Conservation (phyloP, 208 protist species). For the Leishmania mexicana region DNA sequence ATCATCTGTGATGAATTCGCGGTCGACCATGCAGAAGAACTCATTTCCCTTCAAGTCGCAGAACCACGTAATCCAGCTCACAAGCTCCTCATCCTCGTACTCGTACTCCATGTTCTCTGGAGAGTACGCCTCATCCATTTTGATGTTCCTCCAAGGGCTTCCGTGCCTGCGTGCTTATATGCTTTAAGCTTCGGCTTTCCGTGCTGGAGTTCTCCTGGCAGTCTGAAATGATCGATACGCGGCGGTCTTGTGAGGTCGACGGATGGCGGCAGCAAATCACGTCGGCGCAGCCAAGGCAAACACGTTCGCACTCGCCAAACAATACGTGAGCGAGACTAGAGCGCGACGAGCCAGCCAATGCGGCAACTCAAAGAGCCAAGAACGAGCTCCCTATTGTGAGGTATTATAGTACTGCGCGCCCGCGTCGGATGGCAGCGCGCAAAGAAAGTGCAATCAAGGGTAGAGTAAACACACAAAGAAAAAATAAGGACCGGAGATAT, state of each 20-base stretch:
- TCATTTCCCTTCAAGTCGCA: constrained; percentile 98
- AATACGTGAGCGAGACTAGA: not conserved
- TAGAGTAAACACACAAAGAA: not conserved
- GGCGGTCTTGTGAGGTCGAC: not conserved
- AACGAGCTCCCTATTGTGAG: not conserved
- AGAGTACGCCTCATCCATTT: constrained; percentile 52
- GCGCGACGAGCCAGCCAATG: not conserved
- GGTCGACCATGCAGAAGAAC: constrained; percentile 98
- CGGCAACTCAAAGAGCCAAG: not conserved
- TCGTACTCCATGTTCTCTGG: constrained; percentile 57
- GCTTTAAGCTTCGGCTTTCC: not conserved
- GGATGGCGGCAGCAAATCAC: not conserved
- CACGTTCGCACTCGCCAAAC: not conserved
- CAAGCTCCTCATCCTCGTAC: constrained; percentile 91
- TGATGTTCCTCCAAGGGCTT: not conserved
- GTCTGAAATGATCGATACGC: not conserved
- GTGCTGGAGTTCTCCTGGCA: not conserved
- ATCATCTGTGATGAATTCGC: constrained; percentile 97
- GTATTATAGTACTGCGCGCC: not conserved
- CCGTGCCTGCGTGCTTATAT: too few species aligned
- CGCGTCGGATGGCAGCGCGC: not conserved
- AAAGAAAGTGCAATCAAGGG: not conserved
- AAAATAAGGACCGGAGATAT: not conserved
- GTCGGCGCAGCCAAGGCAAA: not conserved
- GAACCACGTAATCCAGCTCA: constrained; percentile 98